Base-by-base conservation (phyloP, 2,329 filamentous ascomycete species). In the Penicillium psychrosexuale region DNA sequence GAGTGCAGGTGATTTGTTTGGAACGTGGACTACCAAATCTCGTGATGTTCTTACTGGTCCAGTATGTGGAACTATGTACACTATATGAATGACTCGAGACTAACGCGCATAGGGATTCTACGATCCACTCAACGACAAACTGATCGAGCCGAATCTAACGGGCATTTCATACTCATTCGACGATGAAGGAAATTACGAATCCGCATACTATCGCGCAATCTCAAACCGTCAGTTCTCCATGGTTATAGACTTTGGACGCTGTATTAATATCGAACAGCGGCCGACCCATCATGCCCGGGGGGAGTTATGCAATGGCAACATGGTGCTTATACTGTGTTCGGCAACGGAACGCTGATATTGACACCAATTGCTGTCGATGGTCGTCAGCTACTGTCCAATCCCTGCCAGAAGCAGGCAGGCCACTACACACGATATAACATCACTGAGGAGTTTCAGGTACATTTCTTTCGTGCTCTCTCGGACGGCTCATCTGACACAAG, bases 81-180 rank as follows among this genome's bases (percentile, higher is more conserved):
- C 9, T 28, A 44, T n/a, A 31, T 17, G 19, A 46, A 33, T 38
- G 28, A 46, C 3, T n/a, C 7, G 19, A 30, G 37, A 36, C 58
- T 61, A 47, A 64, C 40, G 63, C 33, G 38, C 24, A 51, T 48
- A 89, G 86, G 82, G 78, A 64, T 89, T 90, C 72, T 90, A 88
- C 66, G 82, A 90, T 71, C 84, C 85, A 4, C 74, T 84, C 48
- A 80, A 83, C 53, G 87, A 90, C 64, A 77, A 76, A 59, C 78
- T 90, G 57, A 82, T 83, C 61, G 87, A 90, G 71, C 87, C 87
- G 15, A 76, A 74, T 8, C 77, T 84, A 58, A 83, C 87, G 0
- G 87, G 87, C 24, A 87, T 89, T 60, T 89, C 87, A 15, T 90
- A 89, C 74, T 90, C 87, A 11, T 90, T 90, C 72, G 86, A 84